Evolutionary conservation across 129 eudicot genomes (phyloP), one percentile per base, ranked within the genome.

Genomic region (Flaveria bidentis): DNA sequence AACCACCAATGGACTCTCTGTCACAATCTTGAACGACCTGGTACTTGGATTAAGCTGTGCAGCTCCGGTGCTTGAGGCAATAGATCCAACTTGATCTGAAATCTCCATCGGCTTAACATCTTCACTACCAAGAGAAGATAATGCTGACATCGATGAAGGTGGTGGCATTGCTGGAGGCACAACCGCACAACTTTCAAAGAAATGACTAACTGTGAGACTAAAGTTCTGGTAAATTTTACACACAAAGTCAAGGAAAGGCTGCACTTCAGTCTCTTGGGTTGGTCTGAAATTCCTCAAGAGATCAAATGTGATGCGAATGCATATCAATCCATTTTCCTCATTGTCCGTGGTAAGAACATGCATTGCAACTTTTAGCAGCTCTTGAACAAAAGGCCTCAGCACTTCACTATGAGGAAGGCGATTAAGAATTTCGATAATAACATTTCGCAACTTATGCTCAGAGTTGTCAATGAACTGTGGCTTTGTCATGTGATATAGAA

Each of bases 1-100:
- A 68, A 91, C 98, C 73, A 94, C 98, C 91, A 94, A 69, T 0
- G 98, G 98, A 76, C 97, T 94, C 90, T 94, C 98, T 2, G 98
- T 94, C 18, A 94, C 97, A 79, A 94, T 85, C 84, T 94, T 94
- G 72, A 94, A 94, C 1, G 98, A 94, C 72, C 96, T 80, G 9
- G 97, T 90, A 78, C 97, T 94, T 22, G 98, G 97, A 87, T 94
- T 94, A 47, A 94, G 93, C 80, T 88, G 97, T 26, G 88, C 93
- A 1, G 87, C 63, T 41, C 84, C 97, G 69, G 76, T 74, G 20
- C 87, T 82, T 22, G 83, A 66, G 45, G 85, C 23, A 17, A 89
- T 66, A 39, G 85, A 83, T 33, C 91, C 90, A 83, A 91, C 85
- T 76, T 94, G 97, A 87, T 91, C 98, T 4, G 96, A 86, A 13